Base-by-base conservation (phyloP, 2,329 filamentous ascomycete genomes). In the Emmonsia crescens region DNA sequence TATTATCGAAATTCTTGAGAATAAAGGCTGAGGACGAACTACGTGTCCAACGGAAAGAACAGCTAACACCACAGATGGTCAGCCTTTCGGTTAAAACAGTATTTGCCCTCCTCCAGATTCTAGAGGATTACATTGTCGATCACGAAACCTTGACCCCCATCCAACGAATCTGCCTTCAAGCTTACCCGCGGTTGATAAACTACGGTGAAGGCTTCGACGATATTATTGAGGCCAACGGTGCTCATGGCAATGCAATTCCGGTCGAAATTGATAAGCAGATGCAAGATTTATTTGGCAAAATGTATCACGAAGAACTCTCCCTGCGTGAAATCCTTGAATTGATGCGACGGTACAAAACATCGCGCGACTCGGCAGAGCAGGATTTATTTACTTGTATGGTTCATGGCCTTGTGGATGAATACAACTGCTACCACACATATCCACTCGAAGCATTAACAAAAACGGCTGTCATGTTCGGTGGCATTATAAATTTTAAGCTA, bases 311-410 rank as follows among this genome's bases (percentile, higher is more conserved):
- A 66, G 91, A 96, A 67, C 85, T 92, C 24, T 88, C 93, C 65
- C 89, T 96, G 21, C 85, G 90, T 61, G 85, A 90, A 60, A 89
- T 99, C 66, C 88, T 99, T 59, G 86, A 89, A 64, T 84, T 91
- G 46, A 83, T 99, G 69, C 87, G 91, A 65, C 83, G 84, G 61
- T 96, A 96, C 77, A 97, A 99, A 73, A 86, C 86, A 61, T 97
- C 95, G 0, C 85, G 85, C 56, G 89, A 94, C 63, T 83, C 90
- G 1, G 79, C 87, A 19, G 91, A 96, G 64, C 94, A 97, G 73
- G 94, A 99, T 72, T 83, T 96, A 6, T 99, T 99, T 72, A 89
- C 93, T 16, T 96, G 93, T 77, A 99, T 99, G 91, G 96, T 99
- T 42, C 92, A 96, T 70, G 94, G 94, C 0, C 80, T 99, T 3